phyloP scores from a whole-genome alignment of 192 early-diverging fungal species.

The Pecoramyces ruminantium region DNA sequence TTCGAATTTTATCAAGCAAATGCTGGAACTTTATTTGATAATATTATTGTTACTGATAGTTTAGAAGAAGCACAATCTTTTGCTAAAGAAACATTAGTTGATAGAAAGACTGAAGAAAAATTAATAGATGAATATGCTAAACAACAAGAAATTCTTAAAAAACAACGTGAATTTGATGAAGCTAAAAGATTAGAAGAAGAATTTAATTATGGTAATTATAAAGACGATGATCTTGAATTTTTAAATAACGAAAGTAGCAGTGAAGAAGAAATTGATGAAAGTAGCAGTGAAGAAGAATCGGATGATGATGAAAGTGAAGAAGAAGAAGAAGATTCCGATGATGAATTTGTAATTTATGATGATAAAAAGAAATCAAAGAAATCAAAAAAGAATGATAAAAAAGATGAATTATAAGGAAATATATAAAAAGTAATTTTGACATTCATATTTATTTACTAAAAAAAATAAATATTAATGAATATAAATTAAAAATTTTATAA shows the following conservation, averaged over 20 bases:
- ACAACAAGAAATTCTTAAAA: neutral
- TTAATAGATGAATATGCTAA: neutral
- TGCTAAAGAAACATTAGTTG: conserved; percentile 7
- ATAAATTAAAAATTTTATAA: no score
- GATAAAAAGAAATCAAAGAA: neutral
- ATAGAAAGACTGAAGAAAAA: neutral
- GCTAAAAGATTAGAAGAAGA: neutral
- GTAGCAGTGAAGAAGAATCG: neutral
- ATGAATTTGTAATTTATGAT: neutral
- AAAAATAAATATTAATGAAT: no score
- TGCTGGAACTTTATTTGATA: conserved; percentile 26
- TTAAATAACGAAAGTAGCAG: neutral
- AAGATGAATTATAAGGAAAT: neutral
- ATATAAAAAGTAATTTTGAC: no score
- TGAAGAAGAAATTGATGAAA: neutral
- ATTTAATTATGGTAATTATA: neutral
- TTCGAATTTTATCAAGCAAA: conserved; percentile 36
- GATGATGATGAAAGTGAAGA: neutral
- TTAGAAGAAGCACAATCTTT: conserved; percentile 21
- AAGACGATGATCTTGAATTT: neutral
- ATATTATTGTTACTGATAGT: conserved; percentile 29
- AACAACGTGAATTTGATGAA: neutral
- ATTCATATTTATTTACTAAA: no score
- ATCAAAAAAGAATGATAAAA: neutral
- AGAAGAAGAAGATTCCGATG: neutral